These are phyloP conservation scores for Plasmodium yoelii DNA, from an alignment of 169 alveolate genomes.

Conservation along the genomic window DNA sequence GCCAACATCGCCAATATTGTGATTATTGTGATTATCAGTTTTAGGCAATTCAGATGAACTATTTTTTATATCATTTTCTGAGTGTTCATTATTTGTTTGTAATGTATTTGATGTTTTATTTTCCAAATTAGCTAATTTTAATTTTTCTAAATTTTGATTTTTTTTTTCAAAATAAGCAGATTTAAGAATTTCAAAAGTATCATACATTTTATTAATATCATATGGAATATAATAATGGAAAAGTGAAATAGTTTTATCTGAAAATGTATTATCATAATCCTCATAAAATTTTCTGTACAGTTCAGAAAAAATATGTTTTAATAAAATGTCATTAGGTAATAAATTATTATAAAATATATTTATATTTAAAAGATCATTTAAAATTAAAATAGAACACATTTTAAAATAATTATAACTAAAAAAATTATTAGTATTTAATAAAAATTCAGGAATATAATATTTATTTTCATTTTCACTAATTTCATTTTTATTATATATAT, in stretches of 20 bases:
- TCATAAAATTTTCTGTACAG: constrained; percentile 17
- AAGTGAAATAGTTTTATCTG: constrained; percentile 8
- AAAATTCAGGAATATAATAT: background rate
- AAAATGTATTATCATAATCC: constrained; percentile 24
- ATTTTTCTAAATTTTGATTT: background rate
- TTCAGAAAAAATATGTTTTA: constrained; percentile 15
- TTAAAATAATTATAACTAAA: constrained; percentile 40
- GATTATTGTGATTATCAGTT: background rate
- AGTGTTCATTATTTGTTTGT: background rate
- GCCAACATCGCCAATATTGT: background rate
- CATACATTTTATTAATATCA: constrained; percentile 19
- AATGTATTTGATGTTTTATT: background rate
- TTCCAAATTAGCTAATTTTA: background rate
- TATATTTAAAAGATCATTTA: constrained; percentile 40
- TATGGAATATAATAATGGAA: constrained; percentile 28
- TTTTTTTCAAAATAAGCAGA: background rate
- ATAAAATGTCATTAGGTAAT: constrained; percentile 32
- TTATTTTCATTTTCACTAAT: background rate
- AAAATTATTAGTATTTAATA: constrained; percentile 9
- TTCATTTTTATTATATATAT: constrained; percentile 1
- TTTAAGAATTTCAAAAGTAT: constrained; percentile 11
- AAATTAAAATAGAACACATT: constrained; percentile 59
- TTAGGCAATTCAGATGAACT: background rate
- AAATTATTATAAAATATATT: constrained; percentile 27
- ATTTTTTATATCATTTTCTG: background rate